Conservation (phyloP, 306 rosid genomes). For the Castanospermum australe region DNA sequence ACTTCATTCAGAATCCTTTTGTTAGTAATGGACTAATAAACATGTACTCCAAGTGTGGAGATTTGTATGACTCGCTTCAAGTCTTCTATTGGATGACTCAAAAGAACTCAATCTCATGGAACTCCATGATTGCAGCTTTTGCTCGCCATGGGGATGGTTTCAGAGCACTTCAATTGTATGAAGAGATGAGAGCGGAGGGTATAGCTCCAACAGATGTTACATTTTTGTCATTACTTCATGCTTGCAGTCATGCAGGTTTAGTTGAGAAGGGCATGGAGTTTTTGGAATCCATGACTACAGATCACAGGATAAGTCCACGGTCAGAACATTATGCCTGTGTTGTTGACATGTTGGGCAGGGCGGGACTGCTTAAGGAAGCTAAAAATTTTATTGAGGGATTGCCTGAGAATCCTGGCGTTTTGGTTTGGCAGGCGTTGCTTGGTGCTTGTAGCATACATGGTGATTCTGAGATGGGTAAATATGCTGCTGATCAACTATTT, state of each 20-base stretch:
- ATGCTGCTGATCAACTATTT: conserved; percentile 67
- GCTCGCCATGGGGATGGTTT: conserved; percentile 83
- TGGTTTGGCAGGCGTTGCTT: conserved; percentile 89
- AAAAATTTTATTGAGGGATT: conserved; percentile 53
- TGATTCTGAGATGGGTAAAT: conserved; percentile 70
- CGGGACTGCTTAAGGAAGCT: conserved; percentile 76
- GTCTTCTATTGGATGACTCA: conserved; percentile 56
- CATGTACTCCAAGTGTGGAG: conserved; percentile 92
- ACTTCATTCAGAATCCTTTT: conserved; percentile 57
- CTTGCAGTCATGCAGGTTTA: conserved; percentile 87
- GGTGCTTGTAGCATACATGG: conserved; percentile 85
- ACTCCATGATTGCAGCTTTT: conserved; percentile 83
- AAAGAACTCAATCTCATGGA: conserved; percentile 76
- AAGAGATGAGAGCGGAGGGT: conserved; percentile 62
- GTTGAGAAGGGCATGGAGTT: conserved; percentile 77
- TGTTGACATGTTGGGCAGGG: conserved; percentile 94
- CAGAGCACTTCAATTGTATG: conserved; percentile 61
- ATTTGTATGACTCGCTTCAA: conserved; percentile 55
- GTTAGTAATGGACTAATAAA: conserved; percentile 84
- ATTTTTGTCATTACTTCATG: conserved; percentile 85
- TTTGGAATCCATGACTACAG: conserved; percentile 67
- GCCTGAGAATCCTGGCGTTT: conserved; percentile 52
- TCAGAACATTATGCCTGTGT: conserved; percentile 76
- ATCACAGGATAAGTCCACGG: conserved; percentile 62
- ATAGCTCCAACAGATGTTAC: conserved; percentile 65